Percentiles rank a stretch among this genome's conserved stretches.
phyloP scores from a whole-genome alignment of 2,329 filamentous ascomycete species.

The Colletotrichum sublineola region DNA sequence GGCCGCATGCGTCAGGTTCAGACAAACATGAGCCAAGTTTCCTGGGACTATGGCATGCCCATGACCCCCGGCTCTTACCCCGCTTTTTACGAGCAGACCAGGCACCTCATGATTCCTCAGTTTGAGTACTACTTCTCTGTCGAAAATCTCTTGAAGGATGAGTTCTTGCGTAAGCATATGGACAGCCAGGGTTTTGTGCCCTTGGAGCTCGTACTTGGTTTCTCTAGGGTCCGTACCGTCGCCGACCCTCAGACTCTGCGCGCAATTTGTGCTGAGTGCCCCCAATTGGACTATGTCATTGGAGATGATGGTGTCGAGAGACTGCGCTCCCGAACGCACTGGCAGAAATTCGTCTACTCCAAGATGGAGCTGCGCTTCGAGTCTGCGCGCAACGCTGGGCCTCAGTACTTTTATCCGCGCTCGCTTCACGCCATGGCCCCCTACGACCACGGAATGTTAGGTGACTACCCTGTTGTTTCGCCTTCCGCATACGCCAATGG shows the following conservation, averaged over 20 bases:
- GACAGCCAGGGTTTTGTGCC: conserved; percentile 94
- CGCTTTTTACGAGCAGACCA: conserved; percentile 31
- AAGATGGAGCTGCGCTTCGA: conserved; percentile 78
- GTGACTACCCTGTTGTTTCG: conserved; percentile 48
- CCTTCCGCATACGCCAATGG: conserved; percentile 49
- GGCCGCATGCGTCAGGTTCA: conserved; percentile 55
- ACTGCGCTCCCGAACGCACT: conserved; percentile 79
- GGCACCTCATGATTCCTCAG: conserved; percentile 57
- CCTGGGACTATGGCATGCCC: conserved; percentile 57
- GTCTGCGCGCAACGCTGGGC: conserved; percentile 80
- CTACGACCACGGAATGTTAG: conserved; percentile 47
- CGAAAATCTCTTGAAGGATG: conserved; percentile 94
- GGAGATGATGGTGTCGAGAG: conserved; percentile 84
- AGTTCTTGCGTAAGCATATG: conserved; percentile 91
- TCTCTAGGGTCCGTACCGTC: conserved; percentile 84
- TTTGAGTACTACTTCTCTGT: conserved; percentile 98
- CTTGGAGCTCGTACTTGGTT: conserved; percentile 82
- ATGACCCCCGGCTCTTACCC: conserved; percentile 16
- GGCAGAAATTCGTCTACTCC: conserved; percentile 83
- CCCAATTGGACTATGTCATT: conserved; percentile 78
- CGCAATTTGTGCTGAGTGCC: conserved; percentile 74
- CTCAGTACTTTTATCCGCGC: conserved; percentile 54
- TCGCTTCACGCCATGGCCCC: conserved; percentile 40
- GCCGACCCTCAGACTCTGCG: conserved; percentile 56
- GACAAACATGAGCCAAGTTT: conserved; percentile 48